Percentiles rank a stretch among this genome's conserved stretches.
Evolutionary conservation across 179 eudicot genomes (phyloP).

Genomic region (Heliamphora ciliata): DNA sequence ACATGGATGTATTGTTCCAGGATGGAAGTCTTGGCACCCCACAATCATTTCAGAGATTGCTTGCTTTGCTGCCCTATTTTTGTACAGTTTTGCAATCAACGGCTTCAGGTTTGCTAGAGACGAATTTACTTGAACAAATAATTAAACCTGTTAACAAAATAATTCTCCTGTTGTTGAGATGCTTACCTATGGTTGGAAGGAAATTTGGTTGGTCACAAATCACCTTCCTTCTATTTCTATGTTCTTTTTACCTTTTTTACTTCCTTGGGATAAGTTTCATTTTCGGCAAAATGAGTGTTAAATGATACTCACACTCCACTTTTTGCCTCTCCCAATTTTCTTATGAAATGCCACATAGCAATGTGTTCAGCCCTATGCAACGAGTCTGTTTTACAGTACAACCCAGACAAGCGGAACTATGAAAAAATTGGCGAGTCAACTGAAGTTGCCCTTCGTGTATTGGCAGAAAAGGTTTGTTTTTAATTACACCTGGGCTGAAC

Average conservation of each 20-base stretch:
- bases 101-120: constrained; percentile 89
- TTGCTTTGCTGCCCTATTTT: constrained; percentile 76
- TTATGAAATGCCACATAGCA: constrained; percentile 46
- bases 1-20: constrained; percentile 90
- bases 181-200: no score
- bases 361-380: constrained; percentile 99
- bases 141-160: constrained; percentile 69
- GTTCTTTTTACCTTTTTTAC: no score
- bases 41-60: constrained; percentile 74
- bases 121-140: constrained; percentile 73
- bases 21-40: constrained; percentile 81
- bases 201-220: no score
- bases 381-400: constrained; percentile 85
- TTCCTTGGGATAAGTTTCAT: no score
- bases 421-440: constrained; percentile 98
- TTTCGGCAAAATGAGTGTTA: no score
- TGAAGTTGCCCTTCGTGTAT: constrained; percentile 96
- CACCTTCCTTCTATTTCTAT: no score
- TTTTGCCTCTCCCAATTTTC: no score
- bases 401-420: constrained; percentile 82
- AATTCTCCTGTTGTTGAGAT: constrained; percentile 65
- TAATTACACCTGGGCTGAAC: constrained; percentile 12
- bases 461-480: constrained; percentile 75
- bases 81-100: constrained; percentile 80
- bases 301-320: no score